phyloP scores from a whole-genome alignment of 2,329 filamentous ascomycete genomes.

The Aspergillaceae sp. region DNA sequence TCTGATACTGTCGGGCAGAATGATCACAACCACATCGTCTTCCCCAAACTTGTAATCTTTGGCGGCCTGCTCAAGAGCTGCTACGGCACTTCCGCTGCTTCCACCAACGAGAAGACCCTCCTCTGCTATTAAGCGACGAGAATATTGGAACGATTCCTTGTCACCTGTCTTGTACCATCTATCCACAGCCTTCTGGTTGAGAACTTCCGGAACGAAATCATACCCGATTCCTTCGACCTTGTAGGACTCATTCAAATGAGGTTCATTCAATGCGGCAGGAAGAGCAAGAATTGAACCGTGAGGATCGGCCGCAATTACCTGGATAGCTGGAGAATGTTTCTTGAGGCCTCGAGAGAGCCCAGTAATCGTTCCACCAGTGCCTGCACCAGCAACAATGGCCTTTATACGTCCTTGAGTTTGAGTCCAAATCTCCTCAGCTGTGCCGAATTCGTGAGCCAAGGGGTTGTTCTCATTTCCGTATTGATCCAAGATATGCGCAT shows the following conservation, averaged over 20 bases:
- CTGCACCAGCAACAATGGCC: conserved; percentile 81
- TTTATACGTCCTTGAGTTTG: conserved; percentile 78
- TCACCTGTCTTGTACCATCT: conserved; percentile 99
- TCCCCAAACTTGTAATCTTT: conserved; percentile 69
- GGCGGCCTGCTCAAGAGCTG: conserved; percentile 66
- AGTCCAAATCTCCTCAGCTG: conserved; percentile 90
- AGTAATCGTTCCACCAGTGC: conserved; percentile 91
- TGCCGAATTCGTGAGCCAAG: conserved; percentile 84
- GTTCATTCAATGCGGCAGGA: conserved; percentile 69
- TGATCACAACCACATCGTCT: conserved; percentile 79
- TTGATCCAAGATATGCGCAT: conserved; percentile 94
- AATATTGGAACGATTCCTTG: conserved; percentile 78
- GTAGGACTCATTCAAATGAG: conserved; percentile 73
- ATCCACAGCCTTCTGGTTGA: conserved; percentile 71
- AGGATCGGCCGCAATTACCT: conserved; percentile 87
- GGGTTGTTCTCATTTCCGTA: conserved; percentile 91
- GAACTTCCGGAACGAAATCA: conserved; percentile 92
- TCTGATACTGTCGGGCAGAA: conserved; percentile 91
- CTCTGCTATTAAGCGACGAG: conserved; percentile 83
- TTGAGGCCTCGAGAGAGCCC: conserved; percentile 75
- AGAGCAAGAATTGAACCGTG: conserved; percentile 84
- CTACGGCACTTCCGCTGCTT: conserved; percentile 85
- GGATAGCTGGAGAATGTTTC: conserved; percentile 78
- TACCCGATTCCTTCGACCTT: conserved; percentile 99
- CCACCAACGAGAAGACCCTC: conserved; percentile 91